Evolutionary conservation across 768 basidiomycete genomes (phyloP), one percentile per base, ranked within the genome.

Genomic region (Arthromyces matolae): DNA sequence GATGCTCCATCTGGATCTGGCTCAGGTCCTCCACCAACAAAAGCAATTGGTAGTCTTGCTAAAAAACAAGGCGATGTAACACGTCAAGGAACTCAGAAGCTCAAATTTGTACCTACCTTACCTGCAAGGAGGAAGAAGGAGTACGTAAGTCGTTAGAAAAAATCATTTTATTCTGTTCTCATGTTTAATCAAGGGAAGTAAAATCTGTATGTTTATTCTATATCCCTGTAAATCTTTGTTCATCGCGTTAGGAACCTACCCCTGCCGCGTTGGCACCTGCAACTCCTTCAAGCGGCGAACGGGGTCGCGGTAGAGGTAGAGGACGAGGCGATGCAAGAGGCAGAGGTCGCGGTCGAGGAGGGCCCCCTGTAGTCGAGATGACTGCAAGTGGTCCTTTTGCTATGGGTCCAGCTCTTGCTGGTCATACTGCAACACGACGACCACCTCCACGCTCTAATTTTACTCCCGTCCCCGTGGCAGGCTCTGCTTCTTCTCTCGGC

Each of bases 331-430:
- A 71, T 36, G 79, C 70, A 7, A 67, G 72, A 31, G 79, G 82
- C 6, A 61, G 77, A 44, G 79, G 80, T n/a, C 64, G 76, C 9
- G 81, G 79, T 38, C 66, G 77, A 27, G 78, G 76, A 34, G 77
- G 70, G 3, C 54, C 79, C 22, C 68, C 83, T 38, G 65, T 77
- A 2, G 70, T 70, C 6, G 83, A 87, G 67, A 89, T 92, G 89
- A 84, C 79, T 14, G 89, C 89, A 1, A 89, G 86, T 58, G 89
- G 89, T 3, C 89, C 89, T 12, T 92, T 92, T 57, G 87, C 89
- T 16, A 83, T 92, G 81, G 89, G 89, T 18, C 89, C 89, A 27
- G 75, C 86, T 19, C 72, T 87, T 55, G 78, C 77, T 8, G 84
- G 85, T 24, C 74, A 71, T 42, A 77, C 42, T 9, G 34, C 68